phyloP scores from a whole-genome alignment of 106 monocot genomes.

The Iris macrosiphon region DNA sequence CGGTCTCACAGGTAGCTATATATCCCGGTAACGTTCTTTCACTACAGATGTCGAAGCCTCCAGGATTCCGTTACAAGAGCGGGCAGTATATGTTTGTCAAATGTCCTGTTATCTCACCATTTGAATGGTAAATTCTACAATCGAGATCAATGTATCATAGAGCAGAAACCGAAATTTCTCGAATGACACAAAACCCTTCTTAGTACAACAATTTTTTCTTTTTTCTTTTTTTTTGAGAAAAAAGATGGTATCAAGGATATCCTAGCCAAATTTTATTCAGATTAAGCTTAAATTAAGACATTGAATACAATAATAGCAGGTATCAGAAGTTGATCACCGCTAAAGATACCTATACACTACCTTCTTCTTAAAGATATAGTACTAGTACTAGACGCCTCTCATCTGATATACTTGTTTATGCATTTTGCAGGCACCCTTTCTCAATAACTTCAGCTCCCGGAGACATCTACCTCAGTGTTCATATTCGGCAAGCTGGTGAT shows the following conservation, averaged over 20 bases:
- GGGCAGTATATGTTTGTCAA: constrained; percentile 96
- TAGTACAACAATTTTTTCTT: not conserved
- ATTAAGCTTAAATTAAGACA: too few relatives aligned
- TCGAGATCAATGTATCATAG: too few relatives aligned
- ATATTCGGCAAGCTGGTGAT: constrained; percentile 61
- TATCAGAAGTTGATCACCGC: too few relatives aligned
- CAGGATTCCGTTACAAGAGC: constrained; percentile 78
- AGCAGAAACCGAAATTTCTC: too few relatives aligned
- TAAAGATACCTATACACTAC: too few relatives aligned
- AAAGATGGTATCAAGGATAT: too few relatives aligned
- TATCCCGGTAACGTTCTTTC: constrained; percentile 91
- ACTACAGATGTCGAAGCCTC: constrained; percentile 82
- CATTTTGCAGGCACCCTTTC: constrained; percentile 54
- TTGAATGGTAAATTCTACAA: constrained; percentile 65
- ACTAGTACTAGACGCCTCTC: too few relatives aligned
- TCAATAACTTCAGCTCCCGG: constrained; percentile 80
- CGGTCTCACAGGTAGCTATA: constrained; percentile 64
- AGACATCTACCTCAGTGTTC: constrained; percentile 60
- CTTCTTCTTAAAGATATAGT: too few relatives aligned
- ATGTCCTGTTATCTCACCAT: constrained; percentile 78
- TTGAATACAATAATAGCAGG: too few relatives aligned
- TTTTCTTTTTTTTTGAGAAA: too few relatives aligned
- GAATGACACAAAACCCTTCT: too few relatives aligned
- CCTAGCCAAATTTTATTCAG: too few relatives aligned
- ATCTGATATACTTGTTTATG: not conserved